Evolutionary conservation across 169 alveolate genomes (phyloP), one percentile per base, ranked within the genome.

Genomic region (Babesia ovata): DNA sequence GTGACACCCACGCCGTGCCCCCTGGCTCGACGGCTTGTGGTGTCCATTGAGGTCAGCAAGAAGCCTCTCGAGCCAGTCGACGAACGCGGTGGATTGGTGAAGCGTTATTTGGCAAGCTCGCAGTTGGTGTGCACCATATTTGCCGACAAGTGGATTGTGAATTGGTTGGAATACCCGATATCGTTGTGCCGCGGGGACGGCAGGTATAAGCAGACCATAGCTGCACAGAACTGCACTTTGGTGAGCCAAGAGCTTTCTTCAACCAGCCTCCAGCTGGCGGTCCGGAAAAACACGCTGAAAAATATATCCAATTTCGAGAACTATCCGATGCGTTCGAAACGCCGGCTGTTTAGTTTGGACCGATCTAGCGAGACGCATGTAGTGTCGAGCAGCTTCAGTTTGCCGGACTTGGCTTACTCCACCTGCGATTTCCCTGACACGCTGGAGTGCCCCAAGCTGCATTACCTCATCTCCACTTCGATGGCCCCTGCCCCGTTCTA

Each of bases 401-500:
- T 79, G 46, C 87, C 87, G 19, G 87, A 79, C 28, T 70, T 79
- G 14, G 75, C 87, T 29, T 79, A 70, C 49, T 59, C 81, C 28
- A 62, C 87, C 10, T 79, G 84, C 53, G 66, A 74, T 44, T 73
- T 84, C 52, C 57, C 63, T 53, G 86, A 75, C 48, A 86, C 86
- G 58, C 86, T 62, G 59, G 76, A 70, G 39, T 75, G 79, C 24
- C 95, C 95, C 12, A 70, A 73, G 56, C 85, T 92, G 67, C 91
- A 87, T 62, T 92, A 87, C 63, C 72, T 91, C 61, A 78, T 87
- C 50, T 76, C 92, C 36, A 90, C 90, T 83, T 86, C 92, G 26
- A 90, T 92, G 50, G 93, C 93, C 26, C 95, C 95, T 17, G 86
- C 91, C 58, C 95, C 95, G n/a, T 92, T 87, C 72, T 92, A 86